Conservation (phyloP, 78 protist genomes). For the Dictyostelium intermedium region DNA sequence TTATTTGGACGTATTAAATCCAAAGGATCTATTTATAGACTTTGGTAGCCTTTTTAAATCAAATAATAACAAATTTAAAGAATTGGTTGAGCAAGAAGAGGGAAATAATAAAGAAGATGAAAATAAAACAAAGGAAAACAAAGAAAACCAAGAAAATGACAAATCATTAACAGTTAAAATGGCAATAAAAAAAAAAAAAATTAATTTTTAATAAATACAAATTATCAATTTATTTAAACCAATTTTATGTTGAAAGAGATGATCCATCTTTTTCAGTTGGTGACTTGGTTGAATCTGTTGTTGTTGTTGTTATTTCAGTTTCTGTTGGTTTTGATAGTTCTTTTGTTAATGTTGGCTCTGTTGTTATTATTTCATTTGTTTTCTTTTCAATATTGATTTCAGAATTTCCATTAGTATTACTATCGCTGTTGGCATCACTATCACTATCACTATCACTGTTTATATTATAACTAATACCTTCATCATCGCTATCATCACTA, state of each 20-base stretch:
- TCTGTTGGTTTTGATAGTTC: neutral
- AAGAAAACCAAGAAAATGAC: neutral
- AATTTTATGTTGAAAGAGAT: neutral
- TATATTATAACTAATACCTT: neutral
- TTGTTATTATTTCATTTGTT: neutral
- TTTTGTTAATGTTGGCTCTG: neutral
- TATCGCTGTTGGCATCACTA: neutral
- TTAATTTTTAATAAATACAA: neutral
- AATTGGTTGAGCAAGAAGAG: neutral
- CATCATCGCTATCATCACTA: neutral
- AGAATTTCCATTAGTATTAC: neutral
- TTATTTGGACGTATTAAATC: neutral
- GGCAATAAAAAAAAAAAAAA: neutral
- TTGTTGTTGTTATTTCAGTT: neutral
- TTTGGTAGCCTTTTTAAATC: neutral
- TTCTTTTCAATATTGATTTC: neutral
- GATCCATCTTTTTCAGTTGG: neutral
- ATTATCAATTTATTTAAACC: neutral
- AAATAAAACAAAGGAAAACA: neutral
- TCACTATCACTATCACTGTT: neutral
- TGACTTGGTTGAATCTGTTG: neutral
- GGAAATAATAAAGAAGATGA: neutral
- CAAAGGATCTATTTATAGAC: neutral
- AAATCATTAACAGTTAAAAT: neutral
- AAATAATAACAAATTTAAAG: neutral